Conservation (phyloP, 1,284 basidiomycete species). For the Anthracocystis panici-leucophaei region DNA sequence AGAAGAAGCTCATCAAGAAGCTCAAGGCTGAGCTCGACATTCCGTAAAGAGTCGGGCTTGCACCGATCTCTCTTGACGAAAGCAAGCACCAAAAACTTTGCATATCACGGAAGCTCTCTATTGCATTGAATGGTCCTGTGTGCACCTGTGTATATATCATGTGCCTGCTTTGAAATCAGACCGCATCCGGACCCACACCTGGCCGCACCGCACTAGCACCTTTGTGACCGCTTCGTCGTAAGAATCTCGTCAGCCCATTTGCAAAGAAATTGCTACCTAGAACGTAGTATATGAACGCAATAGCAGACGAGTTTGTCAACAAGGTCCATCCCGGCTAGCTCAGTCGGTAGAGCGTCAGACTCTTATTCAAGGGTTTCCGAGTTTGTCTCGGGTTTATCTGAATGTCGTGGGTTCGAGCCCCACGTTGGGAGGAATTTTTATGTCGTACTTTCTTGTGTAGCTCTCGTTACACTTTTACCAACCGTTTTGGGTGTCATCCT, state of each 20-base stretch:
- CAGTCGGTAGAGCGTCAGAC: constrained; percentile 70
- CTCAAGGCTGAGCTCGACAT: constrained; percentile 82
- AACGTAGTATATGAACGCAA: constrained; percentile 4
- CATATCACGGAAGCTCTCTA: background rate
- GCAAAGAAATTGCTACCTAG: too few relatives aligned
- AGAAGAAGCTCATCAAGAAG: constrained; percentile 92
- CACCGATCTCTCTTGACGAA: background rate
- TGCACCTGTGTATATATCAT: constrained; percentile 3
- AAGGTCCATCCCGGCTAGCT: constrained; percentile 67
- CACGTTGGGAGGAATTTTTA: constrained; percentile 64
- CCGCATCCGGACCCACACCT: background rate
- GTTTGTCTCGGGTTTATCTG: constrained; percentile 50
- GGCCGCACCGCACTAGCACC: background rate
- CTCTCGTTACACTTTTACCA: background rate
- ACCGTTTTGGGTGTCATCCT: background rate
- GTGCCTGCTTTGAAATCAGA: constrained; percentile 2
- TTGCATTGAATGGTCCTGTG: background rate
- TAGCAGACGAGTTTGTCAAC: background rate
- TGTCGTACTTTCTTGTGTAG: constrained; percentile 5
- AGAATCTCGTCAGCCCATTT: too few relatives aligned
- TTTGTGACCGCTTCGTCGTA: too few relatives aligned
- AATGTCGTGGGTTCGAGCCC: constrained; percentile 69
- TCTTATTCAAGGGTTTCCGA: constrained; percentile 64
- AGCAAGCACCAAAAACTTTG: too few relatives aligned
- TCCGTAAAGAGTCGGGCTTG: constrained; percentile 40